Percentiles rank a stretch among this genome's conserved stretches.
These are phyloP conservation scores for Coemansia aciculifera DNA, from an alignment of 192 early-diverging fungal species.

Conservation along the genomic window DNA sequence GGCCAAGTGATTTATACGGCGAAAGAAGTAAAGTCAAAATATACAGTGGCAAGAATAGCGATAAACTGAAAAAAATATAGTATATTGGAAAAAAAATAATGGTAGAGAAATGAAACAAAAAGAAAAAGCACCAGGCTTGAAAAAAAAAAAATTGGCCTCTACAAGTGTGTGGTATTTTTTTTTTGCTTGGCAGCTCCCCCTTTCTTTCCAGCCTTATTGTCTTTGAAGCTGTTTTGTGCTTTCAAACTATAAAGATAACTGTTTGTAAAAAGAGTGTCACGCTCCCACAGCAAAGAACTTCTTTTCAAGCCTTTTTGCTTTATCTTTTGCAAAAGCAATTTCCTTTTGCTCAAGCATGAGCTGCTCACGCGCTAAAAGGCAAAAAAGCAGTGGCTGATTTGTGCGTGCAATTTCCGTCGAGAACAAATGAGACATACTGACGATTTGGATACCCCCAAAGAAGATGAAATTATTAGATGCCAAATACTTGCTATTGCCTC, in stretches of 20 bases:
- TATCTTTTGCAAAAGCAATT: neutral
- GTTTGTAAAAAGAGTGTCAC: slow-evolving; percentile 3
- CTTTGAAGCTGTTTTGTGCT: neutral
- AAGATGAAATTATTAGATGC: too few relatives aligned
- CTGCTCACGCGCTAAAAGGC: neutral
- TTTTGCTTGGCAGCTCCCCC: neutral
- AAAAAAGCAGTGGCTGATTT: neutral
- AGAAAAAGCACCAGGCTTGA: neutral
- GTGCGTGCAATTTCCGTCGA: neutral
- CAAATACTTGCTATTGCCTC: neutral
- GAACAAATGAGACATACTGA: too few relatives aligned
- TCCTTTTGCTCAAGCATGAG: neutral
- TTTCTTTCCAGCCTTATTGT: neutral
- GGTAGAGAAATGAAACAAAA: neutral
- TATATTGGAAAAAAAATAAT: neutral
- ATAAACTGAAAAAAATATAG: neutral
- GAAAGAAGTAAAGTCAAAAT: neutral
- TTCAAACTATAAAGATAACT: neutral
- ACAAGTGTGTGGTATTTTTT: neutral
- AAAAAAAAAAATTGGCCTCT: neutral
- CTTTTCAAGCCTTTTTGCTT: neutral
- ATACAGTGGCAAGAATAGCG: neutral
- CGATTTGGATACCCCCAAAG: too few relatives aligned
- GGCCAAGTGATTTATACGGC: neutral
- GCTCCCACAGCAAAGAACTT: neutral